phyloP scores from a whole-genome alignment of 2,329 filamentous ascomycete species.

The Rhexocercosporidium sp. region DNA sequence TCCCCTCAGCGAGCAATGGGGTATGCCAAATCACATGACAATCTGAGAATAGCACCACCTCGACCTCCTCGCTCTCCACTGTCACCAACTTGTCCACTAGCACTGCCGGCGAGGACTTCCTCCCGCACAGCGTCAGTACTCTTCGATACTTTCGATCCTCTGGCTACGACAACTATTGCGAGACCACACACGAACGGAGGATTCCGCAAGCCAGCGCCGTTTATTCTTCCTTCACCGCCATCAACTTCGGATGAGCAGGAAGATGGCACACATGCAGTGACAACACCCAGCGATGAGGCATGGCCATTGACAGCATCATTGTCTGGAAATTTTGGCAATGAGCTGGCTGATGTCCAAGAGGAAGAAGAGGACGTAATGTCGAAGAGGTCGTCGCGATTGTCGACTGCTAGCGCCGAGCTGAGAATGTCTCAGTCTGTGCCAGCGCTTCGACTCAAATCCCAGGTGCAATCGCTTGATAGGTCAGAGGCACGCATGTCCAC shows the following conservation, averaged over 20 bases:
- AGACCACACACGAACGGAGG: constrained; percentile 52
- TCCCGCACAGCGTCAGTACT: constrained; percentile 55
- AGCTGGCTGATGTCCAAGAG: constrained; percentile 65
- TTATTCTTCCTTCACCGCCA: constrained; percentile 37
- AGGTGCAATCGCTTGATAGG: constrained; percentile 46
- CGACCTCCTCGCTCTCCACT: constrained; percentile 56
- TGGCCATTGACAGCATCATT: constrained; percentile 48
- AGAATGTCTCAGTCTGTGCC: constrained; percentile 40
- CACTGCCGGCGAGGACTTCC: constrained; percentile 59
- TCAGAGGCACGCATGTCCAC: constrained; percentile 28
- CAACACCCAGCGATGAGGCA: constrained; percentile 49
- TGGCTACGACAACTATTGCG: constrained; percentile 45
- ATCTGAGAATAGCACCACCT: constrained; percentile 47
- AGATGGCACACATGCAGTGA: constrained; percentile 46
- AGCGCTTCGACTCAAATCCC: constrained; percentile 46
- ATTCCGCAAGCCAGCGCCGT: constrained; percentile 53
- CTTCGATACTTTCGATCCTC: constrained; percentile 50
- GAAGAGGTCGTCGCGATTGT: constrained; percentile 35
- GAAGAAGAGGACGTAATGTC: constrained; percentile 58
- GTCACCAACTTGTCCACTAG: constrained; percentile 46
- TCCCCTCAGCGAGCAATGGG: constrained; percentile 24
- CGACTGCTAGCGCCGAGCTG: constrained; percentile 35
- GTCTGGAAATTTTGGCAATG: constrained; percentile 34
- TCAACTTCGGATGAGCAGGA: constrained; percentile 39
- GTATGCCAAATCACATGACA: constrained; percentile 50